These are phyloP conservation scores for Malus sylvestris DNA, from an alignment of 306 rosid species.

Conservation along the genomic window DNA sequence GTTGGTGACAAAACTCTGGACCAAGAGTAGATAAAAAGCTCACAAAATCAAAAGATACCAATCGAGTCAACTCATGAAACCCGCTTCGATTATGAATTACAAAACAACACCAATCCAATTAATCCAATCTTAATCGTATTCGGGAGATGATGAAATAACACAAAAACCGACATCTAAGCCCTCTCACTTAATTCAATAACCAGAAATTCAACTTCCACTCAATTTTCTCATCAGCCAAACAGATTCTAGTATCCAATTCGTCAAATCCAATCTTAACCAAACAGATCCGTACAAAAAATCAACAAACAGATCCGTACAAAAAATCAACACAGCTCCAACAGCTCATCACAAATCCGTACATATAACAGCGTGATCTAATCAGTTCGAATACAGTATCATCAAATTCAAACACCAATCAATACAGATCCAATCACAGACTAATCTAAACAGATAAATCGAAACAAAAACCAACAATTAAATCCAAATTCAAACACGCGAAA, in stretches of 20 bases:
- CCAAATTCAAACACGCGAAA: background rate
- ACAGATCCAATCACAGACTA: constrained; percentile 19
- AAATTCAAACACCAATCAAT: background rate
- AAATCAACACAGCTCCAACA: background rate
- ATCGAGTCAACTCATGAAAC: background rate
- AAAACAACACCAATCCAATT: background rate
- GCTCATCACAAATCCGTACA: constrained; percentile 1
- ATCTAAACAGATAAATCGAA: constrained; percentile 2
- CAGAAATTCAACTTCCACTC: background rate
- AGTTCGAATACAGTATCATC: background rate
- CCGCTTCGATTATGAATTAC: background rate
- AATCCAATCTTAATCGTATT: background rate
- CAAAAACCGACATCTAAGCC: background rate
- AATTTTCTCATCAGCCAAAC: background rate
- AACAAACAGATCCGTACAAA: constrained; percentile 3
- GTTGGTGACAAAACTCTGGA: background rate
- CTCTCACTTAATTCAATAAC: background rate
- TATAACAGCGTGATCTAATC: constrained; percentile 4
- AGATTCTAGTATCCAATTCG: background rate
- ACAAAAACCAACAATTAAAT: background rate
- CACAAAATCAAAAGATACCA: background rate
- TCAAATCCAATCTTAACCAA: background rate
- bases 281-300: constrained; percentile 1
- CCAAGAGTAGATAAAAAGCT: background rate
- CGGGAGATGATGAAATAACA: background rate